A percentile compares a stretch with the other conserved stretches of the same genome.
phyloP scores from a whole-genome alignment of 2,329 filamentous ascomycete species.

The Aureobasidium sp. region DNA sequence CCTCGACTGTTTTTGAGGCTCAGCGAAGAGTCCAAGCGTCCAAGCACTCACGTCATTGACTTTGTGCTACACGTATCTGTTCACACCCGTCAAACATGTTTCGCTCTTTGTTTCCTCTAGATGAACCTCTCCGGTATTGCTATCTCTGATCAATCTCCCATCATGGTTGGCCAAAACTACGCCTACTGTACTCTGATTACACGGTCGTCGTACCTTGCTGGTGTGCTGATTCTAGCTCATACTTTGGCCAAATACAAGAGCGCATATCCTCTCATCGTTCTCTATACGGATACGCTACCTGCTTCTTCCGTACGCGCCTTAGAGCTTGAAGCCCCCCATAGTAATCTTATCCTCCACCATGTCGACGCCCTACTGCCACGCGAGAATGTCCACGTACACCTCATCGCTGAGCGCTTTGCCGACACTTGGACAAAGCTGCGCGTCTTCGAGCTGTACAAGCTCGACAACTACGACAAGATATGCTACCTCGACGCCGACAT shows the following conservation, averaged over 20 bases:
- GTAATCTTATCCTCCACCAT: slow-evolving; percentile 32
- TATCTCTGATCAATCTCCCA: neutral
- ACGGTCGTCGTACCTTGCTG: slow-evolving; percentile 43
- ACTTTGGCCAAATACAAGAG: slow-evolving; percentile 39
- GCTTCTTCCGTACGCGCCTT: slow-evolving; percentile 34
- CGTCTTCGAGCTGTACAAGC: slow-evolving; percentile 38
- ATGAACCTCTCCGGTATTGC: neutral
- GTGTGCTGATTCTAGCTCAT: slow-evolving; percentile 42
- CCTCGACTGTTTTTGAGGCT: neutral
- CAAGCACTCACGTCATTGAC: neutral
- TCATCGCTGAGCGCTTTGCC: slow-evolving; percentile 43
- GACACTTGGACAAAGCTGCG: slow-evolving; percentile 49
- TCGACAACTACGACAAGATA: slow-evolving; percentile 29
- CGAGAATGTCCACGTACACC: slow-evolving; percentile 26
- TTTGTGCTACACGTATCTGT: neutral
- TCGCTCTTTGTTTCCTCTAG: neutral
- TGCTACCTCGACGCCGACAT: slow-evolving; percentile 48
- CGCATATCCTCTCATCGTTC: slow-evolving; percentile 41
- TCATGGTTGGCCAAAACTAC: slow-evolving; percentile 15
- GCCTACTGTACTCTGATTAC: slow-evolving; percentile 46
- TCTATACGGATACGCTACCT: slow-evolving; percentile 39
- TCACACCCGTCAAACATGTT: neutral
- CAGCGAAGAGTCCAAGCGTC: neutral
- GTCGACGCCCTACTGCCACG: slow-evolving; percentile 35
- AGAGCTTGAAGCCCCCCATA: slow-evolving; percentile 31